Evolutionary conservation across 257 asterid species (phyloP).

Genomic region (Solanum dulcamara): DNA sequence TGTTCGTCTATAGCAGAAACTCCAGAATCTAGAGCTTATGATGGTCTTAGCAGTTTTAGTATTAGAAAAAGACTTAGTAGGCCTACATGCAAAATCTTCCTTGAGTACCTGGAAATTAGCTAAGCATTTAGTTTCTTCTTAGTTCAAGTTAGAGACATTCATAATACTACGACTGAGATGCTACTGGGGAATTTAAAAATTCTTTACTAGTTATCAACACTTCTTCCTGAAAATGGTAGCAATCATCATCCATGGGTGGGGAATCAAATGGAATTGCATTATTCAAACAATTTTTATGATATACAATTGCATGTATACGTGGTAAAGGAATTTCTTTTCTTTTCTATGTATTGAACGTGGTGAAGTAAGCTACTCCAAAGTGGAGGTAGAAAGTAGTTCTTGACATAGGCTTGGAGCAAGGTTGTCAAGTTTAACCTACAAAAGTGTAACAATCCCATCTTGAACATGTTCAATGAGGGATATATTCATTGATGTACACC

Average conservation of each 20-base stretch:
- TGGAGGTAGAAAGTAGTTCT: background rate
- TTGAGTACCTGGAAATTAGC: background rate
- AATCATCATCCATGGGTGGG: background rate
- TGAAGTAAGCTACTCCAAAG: background rate
- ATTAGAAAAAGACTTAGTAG: background rate
- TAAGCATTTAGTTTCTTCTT: background rate
- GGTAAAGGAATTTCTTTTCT: background rate
- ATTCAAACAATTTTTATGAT: background rate
- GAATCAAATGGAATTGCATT: background rate
- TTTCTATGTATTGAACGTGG: background rate
- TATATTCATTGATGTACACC: background rate
- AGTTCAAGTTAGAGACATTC: background rate
- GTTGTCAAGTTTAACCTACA: background rate
- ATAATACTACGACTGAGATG: background rate
- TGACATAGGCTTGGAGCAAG: background rate
- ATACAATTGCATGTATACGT: background rate
- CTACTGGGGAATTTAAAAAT: background rate
- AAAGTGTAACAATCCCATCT: background rate
- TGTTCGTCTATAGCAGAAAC: background rate
- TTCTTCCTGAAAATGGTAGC: background rate
- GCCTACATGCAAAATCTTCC: background rate
- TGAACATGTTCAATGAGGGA: background rate
- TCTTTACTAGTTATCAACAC: background rate
- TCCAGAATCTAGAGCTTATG: background rate
- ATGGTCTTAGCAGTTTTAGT: background rate